These are phyloP conservation scores for Stagonosporopsis cucurbitacearum DNA, from an alignment of 2,329 filamentous ascomycete species.

Conservation along the genomic window DNA sequence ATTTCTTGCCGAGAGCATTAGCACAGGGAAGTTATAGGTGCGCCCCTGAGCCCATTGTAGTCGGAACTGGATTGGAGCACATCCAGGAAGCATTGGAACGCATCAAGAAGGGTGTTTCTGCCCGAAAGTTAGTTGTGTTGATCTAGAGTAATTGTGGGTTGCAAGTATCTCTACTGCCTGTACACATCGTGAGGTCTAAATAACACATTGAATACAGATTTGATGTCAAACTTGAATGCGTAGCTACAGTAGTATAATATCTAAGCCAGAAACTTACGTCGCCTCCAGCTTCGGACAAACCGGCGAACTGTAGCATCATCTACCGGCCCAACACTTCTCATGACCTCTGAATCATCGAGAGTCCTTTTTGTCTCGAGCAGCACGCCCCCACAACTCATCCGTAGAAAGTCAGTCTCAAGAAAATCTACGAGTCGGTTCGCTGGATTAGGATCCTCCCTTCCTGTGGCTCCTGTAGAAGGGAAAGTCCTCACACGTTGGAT, in stretches of 20 bases:
- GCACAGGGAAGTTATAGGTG: constrained; percentile 13
- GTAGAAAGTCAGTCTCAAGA: constrained; percentile 43
- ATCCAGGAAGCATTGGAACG: constrained; percentile 28
- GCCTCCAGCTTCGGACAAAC: constrained; percentile 20
- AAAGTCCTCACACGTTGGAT: constrained; percentile 43
- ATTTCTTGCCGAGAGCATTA: not conserved
- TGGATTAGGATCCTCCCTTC: constrained; percentile 37
- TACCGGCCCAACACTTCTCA: constrained; percentile 30
- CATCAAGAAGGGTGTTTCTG: constrained; percentile 9
- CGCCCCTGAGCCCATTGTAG: constrained; percentile 24
- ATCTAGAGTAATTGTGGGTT: not conserved
- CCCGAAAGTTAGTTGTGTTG: constrained; percentile 10
- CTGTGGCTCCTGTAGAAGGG: not conserved
- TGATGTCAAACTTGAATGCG: no score
- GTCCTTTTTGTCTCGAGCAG: constrained; percentile 49
- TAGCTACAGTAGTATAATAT: no score
- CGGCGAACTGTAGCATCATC: constrained; percentile 10
- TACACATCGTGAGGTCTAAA: no score
- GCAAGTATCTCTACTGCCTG: no score
- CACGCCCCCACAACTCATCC: constrained; percentile 57
- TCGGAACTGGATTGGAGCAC: constrained; percentile 26
- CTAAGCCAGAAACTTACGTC: constrained; percentile 9
- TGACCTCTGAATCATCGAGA: constrained; percentile 47
- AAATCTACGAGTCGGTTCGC: constrained; percentile 44
- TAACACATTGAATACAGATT: no score